These are phyloP conservation scores for Harrya chromipes DNA, from an alignment of 768 basidiomycete species.

Conservation along the genomic window DNA sequence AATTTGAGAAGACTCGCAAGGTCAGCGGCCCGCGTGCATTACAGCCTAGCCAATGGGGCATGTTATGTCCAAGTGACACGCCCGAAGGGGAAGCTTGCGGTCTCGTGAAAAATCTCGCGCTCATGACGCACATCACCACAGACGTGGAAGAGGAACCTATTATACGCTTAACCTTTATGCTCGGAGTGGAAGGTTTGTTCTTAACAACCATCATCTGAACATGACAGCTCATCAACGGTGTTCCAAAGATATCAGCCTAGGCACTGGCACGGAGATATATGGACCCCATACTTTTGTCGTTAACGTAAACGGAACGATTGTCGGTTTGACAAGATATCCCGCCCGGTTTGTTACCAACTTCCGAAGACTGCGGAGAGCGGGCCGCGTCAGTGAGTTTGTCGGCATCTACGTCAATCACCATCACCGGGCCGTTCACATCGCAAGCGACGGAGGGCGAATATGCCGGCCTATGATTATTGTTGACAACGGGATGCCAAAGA, in stretches of 20 bases:
- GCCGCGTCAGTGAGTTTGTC: constrained; percentile 93
- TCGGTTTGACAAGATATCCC: constrained; percentile 88
- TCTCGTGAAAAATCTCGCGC: constrained; percentile 94
- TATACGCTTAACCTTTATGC: constrained; percentile 82
- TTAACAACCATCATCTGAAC: constrained; percentile 5
- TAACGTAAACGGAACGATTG: constrained; percentile 94
- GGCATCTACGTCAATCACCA: constrained; percentile 95
- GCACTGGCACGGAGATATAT: constrained; percentile 95
- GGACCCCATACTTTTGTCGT: constrained; percentile 90
- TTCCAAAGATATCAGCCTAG: constrained; percentile 75
- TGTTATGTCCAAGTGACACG: constrained; percentile 96
- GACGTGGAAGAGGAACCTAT: constrained; percentile 97
- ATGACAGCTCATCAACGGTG: constrained; percentile 12
- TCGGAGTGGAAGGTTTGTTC: constrained; percentile 89
- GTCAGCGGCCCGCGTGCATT: constrained; percentile 96
- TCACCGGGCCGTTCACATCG: constrained; percentile 92
- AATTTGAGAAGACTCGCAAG: constrained; percentile 99
- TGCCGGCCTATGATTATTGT: constrained; percentile 98
- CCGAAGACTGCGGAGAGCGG: constrained; percentile 87
- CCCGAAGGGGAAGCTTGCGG: constrained; percentile 99
- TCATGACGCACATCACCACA: constrained; percentile 99
- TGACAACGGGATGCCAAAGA: constrained; percentile 72
- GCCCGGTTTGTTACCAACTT: constrained; percentile 85
- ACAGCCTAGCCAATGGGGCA: constrained; percentile 99
- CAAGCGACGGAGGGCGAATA: constrained; percentile 95